Conservation (phyloP, 2,329 filamentous ascomycete species). For the Colletotrichum navitas region DNA sequence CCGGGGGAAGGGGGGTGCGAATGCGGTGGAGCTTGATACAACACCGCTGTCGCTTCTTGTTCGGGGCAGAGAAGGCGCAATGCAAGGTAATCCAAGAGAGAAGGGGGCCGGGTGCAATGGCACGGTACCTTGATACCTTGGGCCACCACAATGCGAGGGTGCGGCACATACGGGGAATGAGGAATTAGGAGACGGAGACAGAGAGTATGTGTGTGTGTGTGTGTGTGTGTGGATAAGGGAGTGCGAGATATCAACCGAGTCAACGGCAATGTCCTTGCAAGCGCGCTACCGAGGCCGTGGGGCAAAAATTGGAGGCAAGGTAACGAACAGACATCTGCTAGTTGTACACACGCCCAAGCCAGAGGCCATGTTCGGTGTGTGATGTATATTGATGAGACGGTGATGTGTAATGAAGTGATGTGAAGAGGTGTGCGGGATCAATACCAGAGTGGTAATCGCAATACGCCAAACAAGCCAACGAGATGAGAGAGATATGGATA, state of each 20-base stretch:
- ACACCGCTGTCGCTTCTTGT: conserved; percentile 27
- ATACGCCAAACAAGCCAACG: conserved; percentile 3
- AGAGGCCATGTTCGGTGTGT: neutral
- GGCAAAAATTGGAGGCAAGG: conserved; percentile 31
- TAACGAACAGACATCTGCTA: conserved; percentile 14
- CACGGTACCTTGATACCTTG: conserved; percentile 34
- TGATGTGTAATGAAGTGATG: conserved; percentile 5
- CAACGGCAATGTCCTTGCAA: conserved; percentile 39
- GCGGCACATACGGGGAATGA: conserved; percentile 14
- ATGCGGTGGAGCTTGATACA: conserved; percentile 34
- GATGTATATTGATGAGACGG: conserved; percentile 16
- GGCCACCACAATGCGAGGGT: conserved; percentile 25
- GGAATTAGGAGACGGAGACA: neutral
- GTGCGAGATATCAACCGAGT: conserved; percentile 27
- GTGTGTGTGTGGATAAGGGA: neutral
- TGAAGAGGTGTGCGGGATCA: neutral
- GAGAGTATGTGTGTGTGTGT: neutral
- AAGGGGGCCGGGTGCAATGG: conserved; percentile 25
- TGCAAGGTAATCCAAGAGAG: conserved; percentile 39
- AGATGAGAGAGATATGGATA: neutral
- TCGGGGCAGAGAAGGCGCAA: conserved; percentile 40
- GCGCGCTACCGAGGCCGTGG: conserved; percentile 33
- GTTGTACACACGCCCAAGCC: conserved; percentile 18
- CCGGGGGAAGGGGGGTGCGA: conserved; percentile 31
- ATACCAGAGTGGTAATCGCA: conserved; percentile 1